Base-by-base conservation (phyloP, 352 stramenopile genomes). In the Discostella stelligera region DNA sequence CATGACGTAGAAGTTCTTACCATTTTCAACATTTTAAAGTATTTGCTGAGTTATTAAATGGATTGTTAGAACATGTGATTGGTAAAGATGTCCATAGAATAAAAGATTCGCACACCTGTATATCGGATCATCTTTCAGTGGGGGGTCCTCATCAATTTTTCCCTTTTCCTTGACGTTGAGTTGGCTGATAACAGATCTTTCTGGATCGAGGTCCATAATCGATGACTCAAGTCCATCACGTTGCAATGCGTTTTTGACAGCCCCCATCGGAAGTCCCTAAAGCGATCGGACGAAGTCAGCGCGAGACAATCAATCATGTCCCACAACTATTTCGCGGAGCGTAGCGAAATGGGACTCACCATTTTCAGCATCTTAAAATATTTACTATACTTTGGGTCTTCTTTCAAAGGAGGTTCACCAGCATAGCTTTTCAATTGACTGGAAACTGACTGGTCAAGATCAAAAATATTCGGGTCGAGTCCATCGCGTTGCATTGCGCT, bases 221-320 rank as follows among this genome's bases (percentile, higher is more conserved):
- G 27, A 49, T 25, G 88, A 78, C 77, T 95, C 89, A 54, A 89
- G 66, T 4, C 79, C 87, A 73, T 95, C 95, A 20, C 94, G 85
- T 23, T 80, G 89, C 89, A 98, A 94, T 37, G 50, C 14, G 16
- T 58, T 58, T 18, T 58, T 95, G 13, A 98, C 95, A 67, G 97
- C 94, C 72, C 94, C 94, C 2, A 89, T 55, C 0, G 87, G 89
- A 14, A 94, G 64, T 16, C 87, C 80, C 69, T 71, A n/a, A 1
- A 10, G 16, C 9, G 10, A 41, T 59, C 44, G 62, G 32, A 18
- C 37, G 27, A 55, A 16, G 1, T 46, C 16, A 68, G 23, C 7
- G 21, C 14, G 16, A 32, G 27, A 5, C 27, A 32, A 32, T 32
- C 27, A 32, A 32, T 32, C 27, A 32, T 32, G 2, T 32, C 27